Percentiles rank a stretch among this genome's conserved stretches.
These are phyloP conservation scores for Allantophomopsis lycopodina DNA, from an alignment of 2,329 filamentous ascomycete species.

Conservation along the genomic window DNA sequence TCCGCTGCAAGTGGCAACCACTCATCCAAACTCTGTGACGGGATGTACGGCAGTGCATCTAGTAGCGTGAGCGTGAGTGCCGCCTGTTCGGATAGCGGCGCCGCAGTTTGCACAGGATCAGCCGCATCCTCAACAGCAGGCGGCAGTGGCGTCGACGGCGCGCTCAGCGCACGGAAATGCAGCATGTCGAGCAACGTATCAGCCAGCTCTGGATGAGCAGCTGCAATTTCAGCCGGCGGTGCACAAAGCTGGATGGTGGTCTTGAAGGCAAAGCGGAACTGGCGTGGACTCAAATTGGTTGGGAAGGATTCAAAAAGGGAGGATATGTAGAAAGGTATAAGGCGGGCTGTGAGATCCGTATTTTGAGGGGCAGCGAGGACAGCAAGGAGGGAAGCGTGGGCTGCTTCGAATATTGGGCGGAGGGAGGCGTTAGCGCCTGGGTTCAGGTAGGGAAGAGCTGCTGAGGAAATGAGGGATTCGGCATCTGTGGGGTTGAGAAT, in stretches of 20 bases:
- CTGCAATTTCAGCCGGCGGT: slow-evolving; percentile 47
- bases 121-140: slow-evolving; percentile 15
- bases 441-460: slow-evolving; percentile 51
- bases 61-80: slow-evolving; percentile 49
- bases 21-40: slow-evolving; percentile 43
- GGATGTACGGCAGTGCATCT: slow-evolving; percentile 48
- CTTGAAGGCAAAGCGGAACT: slow-evolving; percentile 60
- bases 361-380: slow-evolving; percentile 55
- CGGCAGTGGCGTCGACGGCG: slow-evolving; percentile 30
- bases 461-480: slow-evolving; percentile 45
- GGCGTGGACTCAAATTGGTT: slow-evolving; percentile 46
- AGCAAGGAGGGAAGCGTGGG: slow-evolving; percentile 54
- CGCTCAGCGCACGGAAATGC: slow-evolving; percentile 40
- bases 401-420: slow-evolving; percentile 56
- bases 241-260: slow-evolving; percentile 51
- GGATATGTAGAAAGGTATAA: slow-evolving; percentile 56
- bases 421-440: slow-evolving; percentile 25
- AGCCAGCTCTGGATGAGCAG: slow-evolving; percentile 46
- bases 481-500: slow-evolving; percentile 38
- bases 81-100: slow-evolving; percentile 44
- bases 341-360: slow-evolving; percentile 41
- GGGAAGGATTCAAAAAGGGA: slow-evolving; percentile 56
- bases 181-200: slow-evolving; percentile 53
- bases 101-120: slow-evolving; percentile 8
- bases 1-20: slow-evolving; percentile 52